These are phyloP conservation scores for Suhomyces pyralidae DNA, from an alignment of 805 yeast genomes.

Conservation along the genomic window DNA sequence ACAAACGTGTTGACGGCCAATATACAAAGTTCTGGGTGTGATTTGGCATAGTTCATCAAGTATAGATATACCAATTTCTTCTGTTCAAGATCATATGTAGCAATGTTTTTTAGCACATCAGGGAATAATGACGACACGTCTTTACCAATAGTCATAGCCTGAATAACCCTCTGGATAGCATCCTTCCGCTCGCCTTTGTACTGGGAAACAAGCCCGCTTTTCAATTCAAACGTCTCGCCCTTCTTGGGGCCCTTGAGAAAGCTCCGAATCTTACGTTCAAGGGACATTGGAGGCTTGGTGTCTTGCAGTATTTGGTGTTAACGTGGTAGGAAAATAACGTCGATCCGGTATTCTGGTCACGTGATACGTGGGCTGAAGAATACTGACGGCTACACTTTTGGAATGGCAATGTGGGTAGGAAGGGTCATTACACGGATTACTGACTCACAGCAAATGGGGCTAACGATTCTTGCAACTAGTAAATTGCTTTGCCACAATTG, in stretches of 20 bases:
- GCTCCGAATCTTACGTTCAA: constrained; percentile 43
- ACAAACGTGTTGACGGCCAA: constrained; percentile 97
- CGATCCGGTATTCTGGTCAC: neutral
- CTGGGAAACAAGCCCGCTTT: constrained; percentile 88
- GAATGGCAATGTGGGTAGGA: too few species aligned
- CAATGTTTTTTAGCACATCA: constrained; percentile 92
- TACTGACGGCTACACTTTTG: too few species aligned
- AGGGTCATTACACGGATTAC: too few species aligned
- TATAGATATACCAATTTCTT: constrained; percentile 93
- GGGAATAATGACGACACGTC: constrained; percentile 95
- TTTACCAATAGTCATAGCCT: constrained; percentile 97
- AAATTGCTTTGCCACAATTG: neutral
- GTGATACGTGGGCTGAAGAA: neutral
- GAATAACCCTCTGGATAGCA: constrained; percentile 93
- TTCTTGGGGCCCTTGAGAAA: constrained; percentile 44
- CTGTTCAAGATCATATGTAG: constrained; percentile 94
- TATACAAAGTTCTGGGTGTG: constrained; percentile 93
- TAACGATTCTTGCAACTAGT: too few species aligned
- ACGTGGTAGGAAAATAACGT: neutral
- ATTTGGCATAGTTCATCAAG: constrained; percentile 94
- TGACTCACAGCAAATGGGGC: too few species aligned
- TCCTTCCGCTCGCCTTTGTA: constrained; percentile 94
- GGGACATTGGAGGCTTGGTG: constrained; percentile 24
- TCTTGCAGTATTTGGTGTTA: neutral
- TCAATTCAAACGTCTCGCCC: constrained; percentile 87